A percentile compares a stretch with the other conserved stretches of the same genome.
Evolutionary conservation across 2,329 filamentous ascomycete species (phyloP).

Genomic region (Pseudocercospora musae): DNA sequence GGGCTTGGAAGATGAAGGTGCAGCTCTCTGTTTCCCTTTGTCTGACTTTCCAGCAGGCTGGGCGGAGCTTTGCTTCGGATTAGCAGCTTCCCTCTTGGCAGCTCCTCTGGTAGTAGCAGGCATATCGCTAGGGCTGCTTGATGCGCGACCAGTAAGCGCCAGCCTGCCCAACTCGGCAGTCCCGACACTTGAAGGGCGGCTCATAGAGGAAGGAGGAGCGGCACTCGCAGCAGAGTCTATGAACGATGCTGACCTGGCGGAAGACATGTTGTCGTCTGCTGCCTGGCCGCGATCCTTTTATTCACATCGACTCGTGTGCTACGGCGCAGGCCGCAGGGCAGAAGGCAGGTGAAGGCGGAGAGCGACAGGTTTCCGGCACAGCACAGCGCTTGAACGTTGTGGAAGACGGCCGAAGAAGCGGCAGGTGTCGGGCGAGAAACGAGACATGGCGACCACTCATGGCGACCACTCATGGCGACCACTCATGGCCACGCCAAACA

Average conservation of each 20-base stretch:
- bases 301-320: conserved; percentile 8
- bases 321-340: conserved; percentile 15
- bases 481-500: conserved; percentile 16
- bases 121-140: conserved; percentile 17
- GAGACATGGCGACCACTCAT: conserved; percentile 16
- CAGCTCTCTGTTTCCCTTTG: conserved; percentile 12
- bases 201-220: conserved; percentile 14
- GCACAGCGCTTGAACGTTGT: conserved; percentile 10
- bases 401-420: conserved; percentile 21
- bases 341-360: conserved; percentile 4
- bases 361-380: conserved; percentile 4
- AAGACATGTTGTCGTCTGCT: conserved; percentile 9
- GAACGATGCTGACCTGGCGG: conserved; percentile 11
- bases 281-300: conserved; percentile 5
- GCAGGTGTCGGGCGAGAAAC: conserved; percentile 14
- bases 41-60: not conserved
- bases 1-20: conserved; percentile 1
- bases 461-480: conserved; percentile 16
- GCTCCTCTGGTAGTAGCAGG: conserved; percentile 15
- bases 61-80: conserved; percentile 7
- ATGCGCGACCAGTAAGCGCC: conserved; percentile 5
- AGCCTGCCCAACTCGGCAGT: conserved; percentile 21
- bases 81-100: conserved; percentile 14
- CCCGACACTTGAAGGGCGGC: conserved; percentile 14
- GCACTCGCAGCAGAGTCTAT: conserved; percentile 10